Conservation (phyloP, 306 rosid genomes). For the Quercus rubra region DNA sequence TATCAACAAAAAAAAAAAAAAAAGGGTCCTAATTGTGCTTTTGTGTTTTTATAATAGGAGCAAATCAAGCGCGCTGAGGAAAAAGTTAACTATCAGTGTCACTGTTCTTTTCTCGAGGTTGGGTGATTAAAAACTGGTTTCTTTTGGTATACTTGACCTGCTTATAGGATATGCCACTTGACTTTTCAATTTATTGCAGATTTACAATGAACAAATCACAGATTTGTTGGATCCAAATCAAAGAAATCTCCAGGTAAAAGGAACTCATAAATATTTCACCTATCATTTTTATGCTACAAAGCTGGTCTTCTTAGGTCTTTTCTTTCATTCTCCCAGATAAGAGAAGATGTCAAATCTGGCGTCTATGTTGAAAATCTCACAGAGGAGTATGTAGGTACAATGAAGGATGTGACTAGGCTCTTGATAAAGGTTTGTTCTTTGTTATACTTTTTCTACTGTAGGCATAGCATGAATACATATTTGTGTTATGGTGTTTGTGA, state of each 20-base stretch:
- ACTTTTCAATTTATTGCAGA: slow-evolving; percentile 46
- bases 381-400: slow-evolving; percentile 67
- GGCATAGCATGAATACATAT: slow-evolving; percentile 5
- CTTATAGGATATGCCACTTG: slow-evolving; percentile 17
- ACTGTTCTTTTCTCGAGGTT: slow-evolving; percentile 96
- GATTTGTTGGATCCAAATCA: slow-evolving; percentile 89
- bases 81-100: slow-evolving; percentile 86
- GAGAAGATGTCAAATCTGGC: slow-evolving; percentile 99
- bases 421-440: slow-evolving; percentile 64
- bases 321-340: slow-evolving; percentile 49
- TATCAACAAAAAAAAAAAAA: no score
- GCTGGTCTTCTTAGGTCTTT: slow-evolving; percentile 10
- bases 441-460: not conserved
- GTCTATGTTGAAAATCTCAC: slow-evolving; percentile 95
- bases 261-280: slow-evolving; percentile 5
- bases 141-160: slow-evolving; percentile 7
- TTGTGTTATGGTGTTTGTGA: slow-evolving; percentile 7
- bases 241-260: slow-evolving; percentile 72
- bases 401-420: slow-evolving; percentile 74
- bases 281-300: slow-evolving; percentile 7
- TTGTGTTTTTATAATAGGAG: slow-evolving; percentile 52
- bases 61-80: slow-evolving; percentile 82
- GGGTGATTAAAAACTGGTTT: slow-evolving; percentile 5
- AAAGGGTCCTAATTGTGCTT: slow-evolving; percentile 22
- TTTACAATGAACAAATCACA: slow-evolving; percentile 96